Evolutionary conservation across 2,329 filamentous ascomycete species (phyloP).

Genomic region (Penicillium occitanis): DNA sequence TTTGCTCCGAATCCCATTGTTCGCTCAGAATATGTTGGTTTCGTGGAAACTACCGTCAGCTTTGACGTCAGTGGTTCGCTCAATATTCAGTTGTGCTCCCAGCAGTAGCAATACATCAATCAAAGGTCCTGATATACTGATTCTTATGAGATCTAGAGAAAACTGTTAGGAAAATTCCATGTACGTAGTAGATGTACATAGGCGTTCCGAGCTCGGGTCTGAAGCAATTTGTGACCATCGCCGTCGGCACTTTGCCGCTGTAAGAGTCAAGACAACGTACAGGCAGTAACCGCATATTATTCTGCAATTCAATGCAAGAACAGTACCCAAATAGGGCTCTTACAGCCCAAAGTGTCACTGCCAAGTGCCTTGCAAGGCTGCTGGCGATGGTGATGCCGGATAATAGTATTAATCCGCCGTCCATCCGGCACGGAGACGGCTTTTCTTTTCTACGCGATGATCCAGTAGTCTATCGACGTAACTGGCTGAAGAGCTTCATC

Average conservation of each 20-base stretch:
- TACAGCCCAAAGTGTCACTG: neutral
- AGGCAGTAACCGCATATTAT: neutral
- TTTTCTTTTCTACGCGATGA: constrained; percentile 24
- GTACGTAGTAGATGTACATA: neutral
- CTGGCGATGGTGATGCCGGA: constrained; percentile 7
- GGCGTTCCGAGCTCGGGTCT: neutral
- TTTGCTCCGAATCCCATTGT: neutral
- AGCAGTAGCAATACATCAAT: neutral
- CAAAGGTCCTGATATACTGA: neutral
- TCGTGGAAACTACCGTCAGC: neutral
- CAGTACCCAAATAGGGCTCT: neutral
- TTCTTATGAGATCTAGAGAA: neutral
- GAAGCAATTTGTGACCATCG: constrained; percentile 4
- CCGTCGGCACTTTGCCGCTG: neutral
- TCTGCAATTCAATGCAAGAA: neutral
- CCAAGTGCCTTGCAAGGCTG: neutral
- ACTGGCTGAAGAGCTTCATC: constrained; percentile 6
- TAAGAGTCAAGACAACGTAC: neutral
- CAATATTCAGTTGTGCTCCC: neutral
- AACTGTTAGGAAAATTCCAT: neutral
- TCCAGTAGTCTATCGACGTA: constrained; percentile 14
- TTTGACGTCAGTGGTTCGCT: neutral
- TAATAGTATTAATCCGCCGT: constrained; percentile 18
- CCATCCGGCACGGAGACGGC: constrained; percentile 22
- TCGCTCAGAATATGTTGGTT: neutral